A percentile compares a stretch with the other conserved stretches of the same genome.
Conservation (phyloP, 2,329 filamentous ascomycete species). For the Cercospora sojina region DNA sequence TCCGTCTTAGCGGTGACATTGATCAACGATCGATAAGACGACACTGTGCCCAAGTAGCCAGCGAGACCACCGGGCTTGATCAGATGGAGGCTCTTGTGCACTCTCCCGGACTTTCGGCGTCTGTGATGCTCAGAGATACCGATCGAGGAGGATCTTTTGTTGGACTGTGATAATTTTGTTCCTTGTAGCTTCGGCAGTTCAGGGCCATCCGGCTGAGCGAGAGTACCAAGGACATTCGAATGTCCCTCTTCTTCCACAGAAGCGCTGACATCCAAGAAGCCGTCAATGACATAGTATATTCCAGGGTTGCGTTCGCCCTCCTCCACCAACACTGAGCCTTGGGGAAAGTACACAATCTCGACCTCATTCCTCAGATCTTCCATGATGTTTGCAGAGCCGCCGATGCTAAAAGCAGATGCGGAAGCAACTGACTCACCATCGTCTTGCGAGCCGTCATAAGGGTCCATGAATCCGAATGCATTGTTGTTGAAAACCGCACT, state of each 20-base stretch:
- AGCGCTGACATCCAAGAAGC: conserved; percentile 92
- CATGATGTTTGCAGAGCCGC: conserved; percentile 63
- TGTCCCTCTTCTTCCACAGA: conserved; percentile 60
- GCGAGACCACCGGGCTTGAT: conserved; percentile 94
- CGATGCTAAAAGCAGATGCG: conserved; percentile 50
- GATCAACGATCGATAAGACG: conserved; percentile 92
- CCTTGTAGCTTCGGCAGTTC: conserved; percentile 37
- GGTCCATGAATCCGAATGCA: conserved; percentile 60
- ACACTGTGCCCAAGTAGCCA: conserved; percentile 91
- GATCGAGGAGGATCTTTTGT: conserved; percentile 26
- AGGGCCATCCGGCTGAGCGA: conserved; percentile 37
- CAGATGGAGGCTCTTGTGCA: conserved; percentile 71
- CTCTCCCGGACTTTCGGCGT: conserved; percentile 45
- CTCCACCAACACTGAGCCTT: conserved; percentile 90
- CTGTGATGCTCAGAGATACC: conserved; percentile 35
- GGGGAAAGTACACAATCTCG: conserved; percentile 95
- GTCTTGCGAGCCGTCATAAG: conserved; percentile 74
- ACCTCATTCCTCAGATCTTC: conserved; percentile 88
- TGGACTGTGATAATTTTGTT: conserved; percentile 21
- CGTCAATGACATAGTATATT: conserved; percentile 95
- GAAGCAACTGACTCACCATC: conserved; percentile 80
- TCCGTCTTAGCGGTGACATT: conserved; percentile 97
- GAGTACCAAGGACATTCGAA: conserved; percentile 46
- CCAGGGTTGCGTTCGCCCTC: conserved; percentile 96
- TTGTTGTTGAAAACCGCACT: conserved; percentile 75